A percentile compares a stretch with the other conserved stretches of the same genome.
phyloP scores from a whole-genome alignment of 805 yeast genomes.

The Saccharomycopsis fermentans region DNA sequence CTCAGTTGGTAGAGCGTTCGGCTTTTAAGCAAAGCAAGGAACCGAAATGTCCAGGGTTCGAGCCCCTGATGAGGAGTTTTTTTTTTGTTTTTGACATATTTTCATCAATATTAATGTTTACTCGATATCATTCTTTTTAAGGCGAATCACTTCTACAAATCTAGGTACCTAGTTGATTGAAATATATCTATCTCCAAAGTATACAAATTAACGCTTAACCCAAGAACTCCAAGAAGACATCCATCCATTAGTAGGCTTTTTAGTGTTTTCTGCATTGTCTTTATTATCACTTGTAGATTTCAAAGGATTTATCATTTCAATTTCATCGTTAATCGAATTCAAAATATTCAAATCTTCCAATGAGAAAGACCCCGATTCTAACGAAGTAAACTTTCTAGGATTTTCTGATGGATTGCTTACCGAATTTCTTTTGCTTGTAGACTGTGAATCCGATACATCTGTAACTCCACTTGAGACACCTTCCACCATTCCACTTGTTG shows the following conservation, averaged over 20 bases:
- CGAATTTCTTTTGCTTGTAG: conserved; percentile 2
- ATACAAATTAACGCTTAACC: conserved; percentile 5
- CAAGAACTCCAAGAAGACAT: conserved; percentile 17
- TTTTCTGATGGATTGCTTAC: not conserved
- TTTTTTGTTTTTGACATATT: conserved; percentile 8
- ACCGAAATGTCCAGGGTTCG: conserved; percentile 42
- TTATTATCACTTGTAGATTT: not conserved
- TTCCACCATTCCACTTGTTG: not conserved
- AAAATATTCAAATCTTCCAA: conserved; percentile 15
- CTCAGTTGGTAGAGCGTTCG: conserved; percentile 16
- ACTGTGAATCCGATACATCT: not conserved
- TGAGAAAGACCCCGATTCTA: conserved; percentile 18
- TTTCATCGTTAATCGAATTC: conserved; percentile 17
- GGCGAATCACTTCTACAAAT: too few species aligned
- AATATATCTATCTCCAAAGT: too few species aligned
- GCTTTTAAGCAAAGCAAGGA: conserved; percentile 17
- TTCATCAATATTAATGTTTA: not conserved
- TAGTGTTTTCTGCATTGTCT: not conserved
- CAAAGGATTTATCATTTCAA: conserved; percentile 16
- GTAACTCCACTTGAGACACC: not conserved
- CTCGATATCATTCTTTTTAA: not conserved
- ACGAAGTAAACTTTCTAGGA: conserved; percentile 2
- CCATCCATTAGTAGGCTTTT: conserved; percentile 4
- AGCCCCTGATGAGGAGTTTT: conserved; percentile 30
- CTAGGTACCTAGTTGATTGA: too few species aligned